Conservation (phyloP, 257 asterid species). For the Solanum sejunctum region DNA sequence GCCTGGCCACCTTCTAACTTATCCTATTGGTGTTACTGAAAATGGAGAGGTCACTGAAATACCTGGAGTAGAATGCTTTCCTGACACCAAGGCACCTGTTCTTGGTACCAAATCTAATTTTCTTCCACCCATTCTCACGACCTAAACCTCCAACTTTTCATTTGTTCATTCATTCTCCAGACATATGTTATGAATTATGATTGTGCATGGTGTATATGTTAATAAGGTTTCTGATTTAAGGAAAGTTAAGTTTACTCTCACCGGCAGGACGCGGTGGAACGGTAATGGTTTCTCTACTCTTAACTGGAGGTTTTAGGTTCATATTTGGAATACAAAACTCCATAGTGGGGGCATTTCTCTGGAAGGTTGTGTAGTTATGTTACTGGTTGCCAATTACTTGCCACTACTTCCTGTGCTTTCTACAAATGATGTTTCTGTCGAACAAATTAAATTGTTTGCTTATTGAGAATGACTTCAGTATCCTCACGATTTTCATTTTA, state of each 20-base stretch:
- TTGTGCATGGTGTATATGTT: neutral
- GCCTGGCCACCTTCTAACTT: constrained; percentile 3
- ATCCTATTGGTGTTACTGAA: constrained; percentile 1
- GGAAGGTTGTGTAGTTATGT: neutral
- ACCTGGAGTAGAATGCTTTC: constrained; percentile 1
- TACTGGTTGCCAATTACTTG: neutral
- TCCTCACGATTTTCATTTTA: neutral
- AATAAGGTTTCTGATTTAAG: neutral
- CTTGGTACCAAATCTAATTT: constrained; percentile 2
- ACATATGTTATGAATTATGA: neutral
- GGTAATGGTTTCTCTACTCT: neutral
- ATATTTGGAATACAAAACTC: neutral
- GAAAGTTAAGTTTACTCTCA: neutral
- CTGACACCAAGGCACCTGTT: constrained; percentile 8
- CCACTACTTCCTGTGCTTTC: neutral
- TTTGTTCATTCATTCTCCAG: neutral
- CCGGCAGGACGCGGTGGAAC: neutral
- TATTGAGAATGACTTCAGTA: neutral
- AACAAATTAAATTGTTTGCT: neutral
- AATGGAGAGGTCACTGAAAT: constrained; percentile 4
- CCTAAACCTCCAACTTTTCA: neutral
- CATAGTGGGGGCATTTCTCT: neutral
- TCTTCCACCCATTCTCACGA: constrained; percentile 9
- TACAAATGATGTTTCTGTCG: neutral
- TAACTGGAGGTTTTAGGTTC: neutral